Percentiles rank a stretch among this genome's conserved stretches.
Conservation (phyloP, 768 basidiomycete genomes). For the Trametes cingulata region DNA sequence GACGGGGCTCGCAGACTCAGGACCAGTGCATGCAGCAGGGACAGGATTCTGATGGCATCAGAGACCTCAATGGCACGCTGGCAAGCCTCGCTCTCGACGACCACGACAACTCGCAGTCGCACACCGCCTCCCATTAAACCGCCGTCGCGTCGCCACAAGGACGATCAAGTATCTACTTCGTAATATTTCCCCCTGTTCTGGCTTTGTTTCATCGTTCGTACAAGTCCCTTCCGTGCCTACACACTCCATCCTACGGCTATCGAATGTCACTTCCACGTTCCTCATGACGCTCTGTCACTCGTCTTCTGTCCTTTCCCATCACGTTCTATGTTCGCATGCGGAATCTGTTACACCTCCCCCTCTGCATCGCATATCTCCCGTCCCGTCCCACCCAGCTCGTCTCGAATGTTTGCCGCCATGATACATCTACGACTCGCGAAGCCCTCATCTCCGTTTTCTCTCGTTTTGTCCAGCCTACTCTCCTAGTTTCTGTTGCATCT, state of each 20-base stretch:
- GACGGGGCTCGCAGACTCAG: conserved; percentile 23
- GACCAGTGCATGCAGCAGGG: conserved; percentile 20
- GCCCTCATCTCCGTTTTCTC: conserved; percentile 24
- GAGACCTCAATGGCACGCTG: conserved; percentile 74
- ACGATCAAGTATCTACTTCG: conserved; percentile 2
- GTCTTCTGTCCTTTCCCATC: conserved; percentile 22
- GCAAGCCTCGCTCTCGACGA: conserved; percentile 71
- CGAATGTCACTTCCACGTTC: conserved; percentile 22
- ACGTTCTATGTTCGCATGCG: conserved; percentile 27
- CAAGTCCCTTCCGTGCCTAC: conserved; percentile 14
- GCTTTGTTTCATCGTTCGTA: conserved; percentile 20
- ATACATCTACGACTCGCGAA: conserved; percentile 21
- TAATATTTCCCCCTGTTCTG: conserved; percentile 11
- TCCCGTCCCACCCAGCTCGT: conserved; percentile 17
- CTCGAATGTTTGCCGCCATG: conserved; percentile 17
- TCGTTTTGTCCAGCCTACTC: conserved; percentile 22
- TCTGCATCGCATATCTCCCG: conserved; percentile 19
- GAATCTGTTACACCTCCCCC: conserved; percentile 25
- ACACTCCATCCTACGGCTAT: conserved; percentile 23
- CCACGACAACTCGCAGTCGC: conserved; percentile 23
- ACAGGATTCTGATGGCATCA: conserved; percentile 54
- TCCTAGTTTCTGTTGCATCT: conserved; percentile 29
- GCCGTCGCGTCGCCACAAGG: neutral
- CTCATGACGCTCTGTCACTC: conserved; percentile 25
- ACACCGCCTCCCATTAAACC: conserved; percentile 7